phyloP scores from a whole-genome alignment of 345 rosid genomes.

The Nephelium lappaceum region DNA sequence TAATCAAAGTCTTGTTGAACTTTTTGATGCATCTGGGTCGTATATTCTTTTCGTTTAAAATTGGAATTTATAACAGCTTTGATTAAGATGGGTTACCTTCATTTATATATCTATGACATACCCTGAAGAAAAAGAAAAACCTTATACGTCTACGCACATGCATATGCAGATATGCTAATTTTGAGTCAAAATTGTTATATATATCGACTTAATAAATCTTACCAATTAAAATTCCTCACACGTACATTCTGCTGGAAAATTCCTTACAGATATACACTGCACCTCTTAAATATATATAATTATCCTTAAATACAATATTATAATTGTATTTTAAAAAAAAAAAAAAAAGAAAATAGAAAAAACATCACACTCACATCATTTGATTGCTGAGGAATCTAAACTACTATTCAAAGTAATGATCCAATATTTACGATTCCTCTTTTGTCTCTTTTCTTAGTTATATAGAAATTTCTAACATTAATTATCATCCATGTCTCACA shows the following conservation, averaged over 20 bases:
- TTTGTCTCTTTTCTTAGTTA: too few species aligned
- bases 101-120: background rate
- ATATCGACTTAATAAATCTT: background rate
- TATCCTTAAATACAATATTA: background rate
- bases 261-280: background rate
- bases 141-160: background rate
- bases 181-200: background rate
- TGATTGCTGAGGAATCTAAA: background rate
- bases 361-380: background rate
- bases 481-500: too few species aligned
- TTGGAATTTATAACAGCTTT: background rate
- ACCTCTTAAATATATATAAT: background rate
- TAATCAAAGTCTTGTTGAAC: background rate
- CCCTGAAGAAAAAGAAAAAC: background rate
- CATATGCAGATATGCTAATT: background rate
- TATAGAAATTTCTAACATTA: too few species aligned
- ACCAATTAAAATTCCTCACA: conserved; percentile 25
- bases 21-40: background rate
- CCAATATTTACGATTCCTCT: too few species aligned
- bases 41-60: background rate
- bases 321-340: background rate
- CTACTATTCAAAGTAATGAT: background rate
- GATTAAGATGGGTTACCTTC: background rate
- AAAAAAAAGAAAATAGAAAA: too few species aligned
- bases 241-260: background rate